Base-by-base conservation (phyloP, 768 basidiomycete species). In the Crucibulum laeve region DNA sequence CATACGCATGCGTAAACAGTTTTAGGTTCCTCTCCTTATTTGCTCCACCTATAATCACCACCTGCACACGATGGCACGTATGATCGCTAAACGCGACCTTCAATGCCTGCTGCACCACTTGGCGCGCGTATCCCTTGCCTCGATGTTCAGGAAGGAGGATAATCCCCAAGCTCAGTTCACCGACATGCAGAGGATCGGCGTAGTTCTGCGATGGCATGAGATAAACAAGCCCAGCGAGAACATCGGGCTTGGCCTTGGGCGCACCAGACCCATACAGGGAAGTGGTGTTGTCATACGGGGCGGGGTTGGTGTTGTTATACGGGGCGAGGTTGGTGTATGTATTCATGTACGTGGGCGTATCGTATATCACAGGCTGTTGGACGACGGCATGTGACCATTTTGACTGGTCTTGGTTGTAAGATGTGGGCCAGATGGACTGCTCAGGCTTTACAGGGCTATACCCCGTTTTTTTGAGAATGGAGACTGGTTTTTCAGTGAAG, bases 81-180 rank as follows among this genome's bases (percentile, higher is more conserved):
- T 59, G 52, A 13, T 65, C 60, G 1, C 63, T 54, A 54, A 84
- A 83, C 2, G 76, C 80, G 44, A 65, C 64, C 6, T 67, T 52
- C 8, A 82, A 53, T 1, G 71, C 67, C 21, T 69, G 56, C 6
- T 66, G 57, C 22, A 83, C 56, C 1, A 74, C 79, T 30, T 72
- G 63, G 21, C 61, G 59, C 3, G 73, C 80, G 26, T 69, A 69
- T 4, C 79, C 77, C 22, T 62, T 54, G 3, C 61, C 54, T 10
- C 69, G 71, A 49, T 65, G 56, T 5, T 42, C 42, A 2, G 64
- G 51, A 8, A 58, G 48, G 22, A 85, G 48, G 42, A 77, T 64
- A 49, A 87, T 59, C 8, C 83, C 84, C 24, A 87, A 61, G 49
- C 69, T 77, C 17, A 76, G 67, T 55, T 85, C 79, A 3, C 63